Evolutionary conservation across 495 filamentous ascomycete species (phyloP), one percentile per base, ranked within the genome.

Genomic region (Penicillium coffeae): DNA sequence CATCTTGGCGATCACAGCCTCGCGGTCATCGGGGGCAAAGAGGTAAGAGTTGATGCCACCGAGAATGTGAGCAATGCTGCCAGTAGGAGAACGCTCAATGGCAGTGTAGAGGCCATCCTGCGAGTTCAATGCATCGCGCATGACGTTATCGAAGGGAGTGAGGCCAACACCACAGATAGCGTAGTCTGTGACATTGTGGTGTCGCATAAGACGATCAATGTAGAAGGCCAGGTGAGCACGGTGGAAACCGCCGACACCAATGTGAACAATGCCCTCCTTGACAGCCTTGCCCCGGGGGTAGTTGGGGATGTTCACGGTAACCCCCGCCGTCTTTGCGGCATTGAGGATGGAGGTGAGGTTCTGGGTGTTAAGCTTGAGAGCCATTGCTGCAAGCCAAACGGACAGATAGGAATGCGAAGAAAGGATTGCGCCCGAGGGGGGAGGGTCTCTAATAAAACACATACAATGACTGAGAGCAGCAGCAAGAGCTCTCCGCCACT

Each of bases 161-260:
- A 75, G 52, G 18, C 72, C 72, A 18, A 75, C 72, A 44, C 72
- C 72, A 50, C 68, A 71, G 27, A 75, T 75, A 0, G 72, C 72
- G 30, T 67, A 75, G 56, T 75, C 64, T 15, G 39, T 63, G 16
- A 67, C 54, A 5, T 65, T 66, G 46, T 74, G 66, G 30, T 75
- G 62, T 52, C 72, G 60, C 72, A 75, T 74, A 48, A 75, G 56
- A 21, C 65, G 56, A 61, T 75, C 58, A 40, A 75, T 57, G 42
- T 75, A 75, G 47, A 75, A 66, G 21, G 72, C 72, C 59, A 75
- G 58, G 25, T 75, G 72, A 37, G 72, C 69, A 18, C 72, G 55
- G 63, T 75, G 72, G 69, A 75, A 75, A 55, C 72, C 72, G 27
- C 72, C 72, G 1, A 75, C 71, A 12, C 72, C 72, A 37, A 75